Percentiles rank a stretch among this genome's conserved stretches.
Conservation (phyloP, 2,329 filamentous ascomycete species). For the Amphichorda felina region DNA sequence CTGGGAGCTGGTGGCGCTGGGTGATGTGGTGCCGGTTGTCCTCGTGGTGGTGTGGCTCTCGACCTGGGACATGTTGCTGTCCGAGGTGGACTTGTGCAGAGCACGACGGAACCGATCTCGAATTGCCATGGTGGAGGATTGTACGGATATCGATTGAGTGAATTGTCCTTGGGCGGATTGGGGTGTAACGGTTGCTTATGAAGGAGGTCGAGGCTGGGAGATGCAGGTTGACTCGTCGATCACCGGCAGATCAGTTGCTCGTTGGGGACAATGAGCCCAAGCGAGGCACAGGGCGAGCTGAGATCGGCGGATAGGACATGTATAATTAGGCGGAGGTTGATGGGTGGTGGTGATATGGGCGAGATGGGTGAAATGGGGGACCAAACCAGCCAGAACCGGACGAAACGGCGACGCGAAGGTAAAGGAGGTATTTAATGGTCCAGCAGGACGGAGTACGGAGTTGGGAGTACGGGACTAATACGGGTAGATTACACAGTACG, state of each 20-base stretch:
- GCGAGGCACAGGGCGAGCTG: no score
- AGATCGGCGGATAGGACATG: no score
- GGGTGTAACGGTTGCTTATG: background rate
- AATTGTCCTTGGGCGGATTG: background rate
- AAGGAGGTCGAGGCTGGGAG: background rate
- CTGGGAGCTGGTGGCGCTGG: slow-evolving; percentile 1
- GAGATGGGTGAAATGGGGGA: no score
- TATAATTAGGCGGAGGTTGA: no score
- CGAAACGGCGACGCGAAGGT: no score
- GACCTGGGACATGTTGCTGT: slow-evolving; percentile 16
- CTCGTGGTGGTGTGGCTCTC: slow-evolving; percentile 16
- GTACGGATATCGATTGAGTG: background rate
- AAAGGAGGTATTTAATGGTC: no score
- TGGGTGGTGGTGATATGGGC: no score
- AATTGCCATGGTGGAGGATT: slow-evolving; percentile 22
- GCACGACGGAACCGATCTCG: slow-evolving; percentile 28
- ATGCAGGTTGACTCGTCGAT: slow-evolving; percentile 1
- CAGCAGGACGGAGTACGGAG: no score
- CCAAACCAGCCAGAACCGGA: no score
- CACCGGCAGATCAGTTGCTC: background rate
- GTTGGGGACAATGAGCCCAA: background rate
- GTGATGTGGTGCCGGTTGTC: slow-evolving; percentile 13
- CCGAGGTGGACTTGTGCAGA: slow-evolving; percentile 22
- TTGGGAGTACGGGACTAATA: no score
- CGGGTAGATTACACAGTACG: no score